A percentile compares a stretch with the other conserved stretches of the same genome.
Conservation (phyloP, 2,329 filamentous ascomycete genomes). For the Alternaria panax region DNA sequence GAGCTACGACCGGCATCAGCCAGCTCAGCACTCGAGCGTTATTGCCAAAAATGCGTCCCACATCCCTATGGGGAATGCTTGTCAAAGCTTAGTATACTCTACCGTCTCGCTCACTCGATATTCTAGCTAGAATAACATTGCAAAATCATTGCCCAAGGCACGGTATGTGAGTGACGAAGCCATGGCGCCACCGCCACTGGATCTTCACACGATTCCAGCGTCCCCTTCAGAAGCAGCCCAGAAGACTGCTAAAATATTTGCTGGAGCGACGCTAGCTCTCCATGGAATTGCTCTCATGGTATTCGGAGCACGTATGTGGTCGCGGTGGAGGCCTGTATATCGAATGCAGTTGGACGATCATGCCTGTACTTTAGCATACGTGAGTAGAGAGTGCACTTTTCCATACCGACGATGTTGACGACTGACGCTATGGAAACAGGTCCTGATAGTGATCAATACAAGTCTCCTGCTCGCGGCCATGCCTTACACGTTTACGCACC, state of each 20-base stretch:
- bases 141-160: not conserved
- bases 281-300: slow-evolving; percentile 19
- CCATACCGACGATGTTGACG: not conserved
- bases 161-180: not conserved
- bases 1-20: not conserved
- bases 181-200: slow-evolving; percentile 1
- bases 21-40: not conserved
- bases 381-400: slow-evolving; percentile 7
- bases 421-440: slow-evolving; percentile 5
- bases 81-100: not conserved
- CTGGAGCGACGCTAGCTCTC: slow-evolving; percentile 17
- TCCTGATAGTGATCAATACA: slow-evolving; percentile 22
- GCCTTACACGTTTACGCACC: slow-evolving; percentile 16
- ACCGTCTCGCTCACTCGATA: not conserved
- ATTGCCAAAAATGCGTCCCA: not conserved
- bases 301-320: slow-evolving; percentile 27
- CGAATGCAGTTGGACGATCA: slow-evolving; percentile 28
- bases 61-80: not conserved
- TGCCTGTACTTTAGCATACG: slow-evolving; percentile 22
- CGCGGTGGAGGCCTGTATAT: slow-evolving; percentile 20
- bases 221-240: slow-evolving; percentile 12
- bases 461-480: slow-evolving; percentile 22
- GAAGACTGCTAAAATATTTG: slow-evolving; percentile 12
- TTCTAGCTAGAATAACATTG: not conserved
- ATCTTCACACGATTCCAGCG: slow-evolving; percentile 10